These are phyloP conservation scores for Phytophthora melonis DNA, from an alignment of 352 stramenopile genomes.

Conservation along the genomic window DNA sequence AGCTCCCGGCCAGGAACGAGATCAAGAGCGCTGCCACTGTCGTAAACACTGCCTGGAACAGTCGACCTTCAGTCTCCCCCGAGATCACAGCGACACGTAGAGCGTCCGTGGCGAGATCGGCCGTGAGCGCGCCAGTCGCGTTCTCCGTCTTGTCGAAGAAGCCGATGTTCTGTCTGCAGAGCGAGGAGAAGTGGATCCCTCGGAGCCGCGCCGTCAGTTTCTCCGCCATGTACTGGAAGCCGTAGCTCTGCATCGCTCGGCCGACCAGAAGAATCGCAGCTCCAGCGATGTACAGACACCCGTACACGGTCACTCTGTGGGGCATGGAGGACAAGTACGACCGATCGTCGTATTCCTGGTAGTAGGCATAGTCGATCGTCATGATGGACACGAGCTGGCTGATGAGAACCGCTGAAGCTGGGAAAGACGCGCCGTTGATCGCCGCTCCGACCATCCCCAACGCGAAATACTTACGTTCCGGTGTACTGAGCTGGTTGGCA, in stretches of 20 bases:
- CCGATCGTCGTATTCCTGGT: conserved; percentile 25
- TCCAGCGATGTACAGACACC: conserved; percentile 50
- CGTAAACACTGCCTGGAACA: conserved; percentile 60
- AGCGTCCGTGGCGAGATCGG: conserved; percentile 59
- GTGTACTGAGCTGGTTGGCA: conserved; percentile 29
- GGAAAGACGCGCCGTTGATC: conserved; percentile 32
- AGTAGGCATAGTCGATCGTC: conserved; percentile 44
- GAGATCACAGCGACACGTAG: conserved; percentile 56
- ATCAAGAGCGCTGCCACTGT: conserved; percentile 56
- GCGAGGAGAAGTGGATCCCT: conserved; percentile 57
- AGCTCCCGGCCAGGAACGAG: conserved; percentile 61
- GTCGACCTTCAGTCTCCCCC: conserved; percentile 51
- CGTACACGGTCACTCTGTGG: conserved; percentile 42
- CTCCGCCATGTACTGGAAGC: conserved; percentile 61
- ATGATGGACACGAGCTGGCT: conserved; percentile 39
- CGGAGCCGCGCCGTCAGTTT: conserved; percentile 60
- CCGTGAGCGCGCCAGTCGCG: conserved; percentile 47
- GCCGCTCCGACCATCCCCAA: conserved; percentile 30
- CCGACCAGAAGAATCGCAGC: conserved; percentile 38
- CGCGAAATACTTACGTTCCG: conserved; percentile 32
- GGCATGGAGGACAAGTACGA: conserved; percentile 38
- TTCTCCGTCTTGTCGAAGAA: conserved; percentile 51
- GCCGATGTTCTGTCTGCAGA: conserved; percentile 61
- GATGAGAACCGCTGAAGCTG: conserved; percentile 34
- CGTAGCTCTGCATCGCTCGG: conserved; percentile 45